Conservation (phyloP, 2,329 filamentous ascomycete species). For the Zymoseptoria ardabiliae region DNA sequence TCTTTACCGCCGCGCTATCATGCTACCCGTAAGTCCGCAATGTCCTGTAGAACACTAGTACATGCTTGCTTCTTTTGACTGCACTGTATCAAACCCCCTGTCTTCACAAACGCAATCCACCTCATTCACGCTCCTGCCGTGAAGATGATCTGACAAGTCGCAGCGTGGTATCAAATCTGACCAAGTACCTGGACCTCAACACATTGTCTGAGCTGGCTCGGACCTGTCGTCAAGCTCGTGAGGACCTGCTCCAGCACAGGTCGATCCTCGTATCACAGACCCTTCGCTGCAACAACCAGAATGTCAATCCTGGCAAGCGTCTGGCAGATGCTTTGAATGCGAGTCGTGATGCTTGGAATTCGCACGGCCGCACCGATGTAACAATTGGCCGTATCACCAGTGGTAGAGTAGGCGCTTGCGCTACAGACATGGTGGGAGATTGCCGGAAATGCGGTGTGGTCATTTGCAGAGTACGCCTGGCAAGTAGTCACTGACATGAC, state of each 20-base stretch:
- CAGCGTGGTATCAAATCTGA: slow-evolving; percentile 71
- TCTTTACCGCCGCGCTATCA: slow-evolving; percentile 55
- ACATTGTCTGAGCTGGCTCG: slow-evolving; percentile 75
- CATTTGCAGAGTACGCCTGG: slow-evolving; percentile 64
- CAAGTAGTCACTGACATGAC: background rate
- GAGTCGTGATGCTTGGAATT: slow-evolving; percentile 22
- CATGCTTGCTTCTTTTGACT: background rate
- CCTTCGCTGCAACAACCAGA: slow-evolving; percentile 72
- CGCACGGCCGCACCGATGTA: slow-evolving; percentile 20
- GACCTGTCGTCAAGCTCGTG: slow-evolving; percentile 72
- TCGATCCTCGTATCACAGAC: slow-evolving; percentile 65
- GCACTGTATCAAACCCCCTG: background rate
- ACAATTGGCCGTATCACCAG: slow-evolving; percentile 41
- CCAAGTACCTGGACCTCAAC: slow-evolving; percentile 74
- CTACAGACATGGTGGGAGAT: slow-evolving; percentile 76
- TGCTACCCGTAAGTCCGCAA: slow-evolving; percentile 58
- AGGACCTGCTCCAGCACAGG: slow-evolving; percentile 71
- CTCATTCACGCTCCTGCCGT: background rate
- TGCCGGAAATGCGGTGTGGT: slow-evolving; percentile 71
- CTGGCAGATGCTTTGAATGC: slow-evolving; percentile 35
- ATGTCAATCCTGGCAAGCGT: slow-evolving; percentile 45
- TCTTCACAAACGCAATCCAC: background rate
- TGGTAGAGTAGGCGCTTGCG: slow-evolving; percentile 71
- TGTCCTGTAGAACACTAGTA: background rate
- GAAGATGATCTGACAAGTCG: slow-evolving; percentile 21